phyloP scores from a whole-genome alignment of 2,329 filamentous ascomycete genomes.

The Stagonosporopsis rhizophila region DNA sequence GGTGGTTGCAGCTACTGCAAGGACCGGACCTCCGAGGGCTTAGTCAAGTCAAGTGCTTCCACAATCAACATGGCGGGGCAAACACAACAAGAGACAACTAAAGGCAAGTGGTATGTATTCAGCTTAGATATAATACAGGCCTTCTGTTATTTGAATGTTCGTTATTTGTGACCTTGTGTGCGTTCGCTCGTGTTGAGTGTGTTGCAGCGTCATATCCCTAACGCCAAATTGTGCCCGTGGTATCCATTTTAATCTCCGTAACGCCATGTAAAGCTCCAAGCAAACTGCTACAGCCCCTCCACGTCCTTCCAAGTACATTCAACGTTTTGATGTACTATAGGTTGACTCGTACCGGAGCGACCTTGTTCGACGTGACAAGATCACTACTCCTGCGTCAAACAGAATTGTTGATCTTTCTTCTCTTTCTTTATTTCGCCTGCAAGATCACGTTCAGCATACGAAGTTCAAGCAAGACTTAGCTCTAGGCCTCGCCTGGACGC shows the following conservation, averaged over 20 bases:
- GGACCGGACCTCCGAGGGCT: constrained; percentile 29
- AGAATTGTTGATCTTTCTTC: not conserved
- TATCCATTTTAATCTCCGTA: constrained; percentile 25
- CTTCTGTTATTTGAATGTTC: not conserved
- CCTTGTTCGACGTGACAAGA: not conserved
- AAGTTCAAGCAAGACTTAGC: constrained; percentile 15
- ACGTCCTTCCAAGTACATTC: not conserved
- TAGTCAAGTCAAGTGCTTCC: constrained; percentile 16
- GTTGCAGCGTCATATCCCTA: constrained; percentile 10
- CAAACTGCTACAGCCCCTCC: not conserved
- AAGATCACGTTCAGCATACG: constrained; percentile 3
- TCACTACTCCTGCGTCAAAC: not conserved
- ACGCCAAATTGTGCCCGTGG: constrained; percentile 32
- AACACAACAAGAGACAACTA: not conserved
- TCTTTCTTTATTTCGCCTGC: not conserved
- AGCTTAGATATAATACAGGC: not conserved
- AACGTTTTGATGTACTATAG: not conserved
- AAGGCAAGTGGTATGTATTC: not conserved
- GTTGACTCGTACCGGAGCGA: not conserved
- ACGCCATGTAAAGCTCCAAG: constrained; percentile 20
- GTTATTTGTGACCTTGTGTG: not conserved
- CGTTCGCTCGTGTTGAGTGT: constrained; percentile 5
- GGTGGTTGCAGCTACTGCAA: constrained; percentile 18
- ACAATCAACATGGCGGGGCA: not conserved
- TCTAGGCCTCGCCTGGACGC: constrained; percentile 66